Base-by-base conservation (phyloP, 306 rosid genomes). In the Pterocarpus macrocarpus region DNA sequence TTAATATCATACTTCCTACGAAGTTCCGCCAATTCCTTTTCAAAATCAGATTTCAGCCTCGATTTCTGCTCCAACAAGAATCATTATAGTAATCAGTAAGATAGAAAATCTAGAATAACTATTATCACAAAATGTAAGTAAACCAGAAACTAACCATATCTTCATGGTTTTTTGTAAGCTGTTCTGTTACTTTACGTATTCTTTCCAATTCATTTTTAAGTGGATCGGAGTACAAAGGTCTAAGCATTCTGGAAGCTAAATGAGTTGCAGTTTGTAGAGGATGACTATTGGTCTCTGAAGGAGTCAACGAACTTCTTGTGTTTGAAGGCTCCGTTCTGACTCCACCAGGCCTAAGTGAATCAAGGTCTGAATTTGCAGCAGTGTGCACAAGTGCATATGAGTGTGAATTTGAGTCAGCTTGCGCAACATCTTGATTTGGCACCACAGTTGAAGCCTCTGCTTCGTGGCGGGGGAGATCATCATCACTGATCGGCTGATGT, bases 1-100 rank as follows among this genome's bases (percentile, higher is more conserved):
- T 85, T 90, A 39, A 61, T 32, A 32, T 90, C 93, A 47, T 89
- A 95, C 87, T 90, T 90, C 76, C 55, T 75, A 56, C 76, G 87
- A 70, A 92, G 80, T 84, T 85, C 91, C 80, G 75, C 99, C 7
- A 91, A 70, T 80, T 95, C 97, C 85, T 92, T 95, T 68, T 91
- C 93, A 63, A 86, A 83, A 36, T 89, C 97, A 73, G 85, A 71
- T 71, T 87, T 85, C 86, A 91, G 69, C 68, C 3, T 89, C 88
- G 74, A 75, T 80, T 83, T 93, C 99, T 95, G 97, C 86, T 69
- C 78, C 79, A 76, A 68, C 68, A 74, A 61, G 73, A 80, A 75
- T 71, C 65, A 62, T 68, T 75, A 69, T 28, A 73, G 65, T 69
- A 55, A 68, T 50, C 63, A 84, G 73, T 49, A 80, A 63, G 33